Percentiles rank a stretch among this genome's conserved stretches.
These are phyloP conservation scores for Eucalyptus pauciflora DNA, from an alignment of 345 rosid genomes.

Conservation along the genomic window DNA sequence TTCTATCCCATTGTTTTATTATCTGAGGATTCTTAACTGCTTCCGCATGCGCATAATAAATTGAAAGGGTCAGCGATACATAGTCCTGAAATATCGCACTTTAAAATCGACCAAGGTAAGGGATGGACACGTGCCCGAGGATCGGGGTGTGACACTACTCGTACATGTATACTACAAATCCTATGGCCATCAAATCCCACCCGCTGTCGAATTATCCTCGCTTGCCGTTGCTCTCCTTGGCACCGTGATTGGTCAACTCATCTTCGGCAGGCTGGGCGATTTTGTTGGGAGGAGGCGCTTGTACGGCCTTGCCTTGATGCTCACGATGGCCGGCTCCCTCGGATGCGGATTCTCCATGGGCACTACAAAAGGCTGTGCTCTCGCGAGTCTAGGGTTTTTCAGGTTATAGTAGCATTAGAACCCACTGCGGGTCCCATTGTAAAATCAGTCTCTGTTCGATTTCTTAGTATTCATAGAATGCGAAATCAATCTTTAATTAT, in stretches of 20 bases:
- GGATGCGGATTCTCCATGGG: slow-evolving; percentile 52
- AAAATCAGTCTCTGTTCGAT: too few species aligned
- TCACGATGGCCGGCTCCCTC: slow-evolving; percentile 39
- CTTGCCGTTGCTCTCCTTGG: slow-evolving; percentile 34
- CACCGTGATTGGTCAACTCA: slow-evolving; percentile 36
- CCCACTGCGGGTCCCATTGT: too few species aligned
- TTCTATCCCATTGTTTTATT: too few species aligned
- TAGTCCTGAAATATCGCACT: too few species aligned
- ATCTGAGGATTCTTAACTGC: too few species aligned
- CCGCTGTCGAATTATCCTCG: slow-evolving; percentile 1
- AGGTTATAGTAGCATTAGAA: too few species aligned
- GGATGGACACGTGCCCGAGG: too few species aligned
- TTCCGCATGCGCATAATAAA: too few species aligned
- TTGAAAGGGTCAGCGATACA: too few species aligned
- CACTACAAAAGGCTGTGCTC: slow-evolving; percentile 25
- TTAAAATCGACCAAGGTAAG: too few species aligned
- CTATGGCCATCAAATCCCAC: background rate
- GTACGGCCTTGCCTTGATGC: slow-evolving; percentile 32
- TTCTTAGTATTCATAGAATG: too few species aligned
- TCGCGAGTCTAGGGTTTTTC: background rate
- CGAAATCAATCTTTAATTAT: background rate
- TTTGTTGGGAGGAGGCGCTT: slow-evolving; percentile 32
- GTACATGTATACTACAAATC: slow-evolving; percentile 14
- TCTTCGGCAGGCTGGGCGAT: slow-evolving; percentile 50
- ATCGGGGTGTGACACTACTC: background rate